Percentiles rank a stretch among this genome's conserved stretches.
phyloP scores from a whole-genome alignment of 345 rosid species.

The Hirschfeldia incana region DNA sequence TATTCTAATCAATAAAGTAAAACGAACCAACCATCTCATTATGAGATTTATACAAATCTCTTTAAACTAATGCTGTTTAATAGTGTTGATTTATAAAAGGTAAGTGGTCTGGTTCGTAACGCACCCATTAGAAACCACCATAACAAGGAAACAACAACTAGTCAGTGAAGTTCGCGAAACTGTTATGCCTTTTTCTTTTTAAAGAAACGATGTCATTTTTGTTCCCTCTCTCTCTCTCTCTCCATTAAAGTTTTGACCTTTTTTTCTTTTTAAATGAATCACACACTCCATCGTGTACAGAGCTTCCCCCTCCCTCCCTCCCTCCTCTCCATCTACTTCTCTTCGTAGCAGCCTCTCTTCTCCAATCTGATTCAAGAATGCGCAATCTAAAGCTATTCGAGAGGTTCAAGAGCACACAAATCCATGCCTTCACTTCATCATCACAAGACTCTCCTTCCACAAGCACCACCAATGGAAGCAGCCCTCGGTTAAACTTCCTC shows the following conservation, averaged over 20 bases:
- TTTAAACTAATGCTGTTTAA: not conserved
- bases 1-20: not conserved
- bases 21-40: slow-evolving; percentile 3
- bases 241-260: slow-evolving; percentile 29
- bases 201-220: slow-evolving; percentile 7
- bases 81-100: not conserved
- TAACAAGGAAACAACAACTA: slow-evolving; percentile 1
- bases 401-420: slow-evolving; percentile 64
- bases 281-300: slow-evolving; percentile 21
- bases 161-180: slow-evolving; percentile 8
- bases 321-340: slow-evolving; percentile 4
- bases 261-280: not conserved
- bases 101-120: slow-evolving; percentile 24
- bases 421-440: slow-evolving; percentile 57
- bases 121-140: slow-evolving; percentile 19
- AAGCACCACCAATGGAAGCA: slow-evolving; percentile 28
- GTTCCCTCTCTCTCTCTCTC: slow-evolving; percentile 19
- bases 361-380: slow-evolving; percentile 39
- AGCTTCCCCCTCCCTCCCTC: not conserved
- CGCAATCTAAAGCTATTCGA: slow-evolving; percentile 56
- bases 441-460: slow-evolving; percentile 46
- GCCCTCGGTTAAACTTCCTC: slow-evolving; percentile 44
- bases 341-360: not conserved
- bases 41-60: not conserved
- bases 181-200: not conserved